Percentiles rank a stretch among this genome's conserved stretches.
Conservation (phyloP, 768 basidiomycete genomes). For the Lactarius indigo region DNA sequence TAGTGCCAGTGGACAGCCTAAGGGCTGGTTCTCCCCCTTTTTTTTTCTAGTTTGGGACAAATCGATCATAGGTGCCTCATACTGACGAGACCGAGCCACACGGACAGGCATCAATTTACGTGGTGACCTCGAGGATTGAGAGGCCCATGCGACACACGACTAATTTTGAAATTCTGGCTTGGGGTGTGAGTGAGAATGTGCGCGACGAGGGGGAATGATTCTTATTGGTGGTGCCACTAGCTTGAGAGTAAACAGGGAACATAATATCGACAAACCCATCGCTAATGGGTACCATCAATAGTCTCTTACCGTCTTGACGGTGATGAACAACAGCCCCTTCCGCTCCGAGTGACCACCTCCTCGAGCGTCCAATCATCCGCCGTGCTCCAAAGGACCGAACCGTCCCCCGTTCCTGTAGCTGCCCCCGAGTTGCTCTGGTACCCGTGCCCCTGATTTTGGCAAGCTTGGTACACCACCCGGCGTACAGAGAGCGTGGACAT, state of each 20-base stretch:
- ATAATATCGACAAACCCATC: neutral
- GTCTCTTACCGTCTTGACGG: conserved; percentile 38
- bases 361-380: conserved; percentile 78
- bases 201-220: too few species aligned
- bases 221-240: neutral
- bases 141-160: too few species aligned
- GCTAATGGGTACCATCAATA: neutral
- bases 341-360: too few species aligned
- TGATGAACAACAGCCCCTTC: conserved; percentile 80
- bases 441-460: conserved; percentile 70
- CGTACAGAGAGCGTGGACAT: conserved; percentile 58
- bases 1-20: too few species aligned
- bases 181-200: too few species aligned
- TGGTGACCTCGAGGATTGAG: too few species aligned
- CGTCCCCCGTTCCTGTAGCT: conserved; percentile 50
- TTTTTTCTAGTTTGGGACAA: too few species aligned
- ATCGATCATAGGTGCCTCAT: too few species aligned
- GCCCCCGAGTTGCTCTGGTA: conserved; percentile 47
- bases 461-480: conserved; percentile 27
- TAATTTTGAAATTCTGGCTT: too few species aligned
- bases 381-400: conserved; percentile 63
- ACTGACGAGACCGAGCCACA: too few species aligned
- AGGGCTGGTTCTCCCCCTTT: too few species aligned
- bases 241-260: neutral
- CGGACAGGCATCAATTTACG: too few species aligned